Conservation (phyloP, 805 yeast genomes). For the Lachancea meyersii region DNA sequence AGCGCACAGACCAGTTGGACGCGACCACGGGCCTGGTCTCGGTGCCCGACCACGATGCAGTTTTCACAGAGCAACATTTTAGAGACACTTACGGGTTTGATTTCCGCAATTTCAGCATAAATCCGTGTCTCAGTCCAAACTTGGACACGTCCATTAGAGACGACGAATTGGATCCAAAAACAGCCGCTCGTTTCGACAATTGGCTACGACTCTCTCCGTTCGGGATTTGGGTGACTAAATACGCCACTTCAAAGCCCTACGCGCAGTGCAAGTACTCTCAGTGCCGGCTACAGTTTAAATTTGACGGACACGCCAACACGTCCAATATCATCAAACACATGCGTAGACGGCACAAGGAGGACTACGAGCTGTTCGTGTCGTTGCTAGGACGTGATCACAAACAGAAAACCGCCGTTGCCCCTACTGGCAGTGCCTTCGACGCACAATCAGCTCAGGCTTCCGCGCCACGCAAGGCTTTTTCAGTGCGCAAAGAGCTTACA, state of each 20-base stretch:
- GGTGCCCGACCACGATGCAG: constrained; percentile 1
- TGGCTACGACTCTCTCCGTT: constrained; percentile 15
- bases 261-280: constrained; percentile 13
- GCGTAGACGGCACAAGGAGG: constrained; percentile 11
- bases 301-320: constrained; percentile 13
- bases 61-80: constrained; percentile 4
- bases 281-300: constrained; percentile 11
- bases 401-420: constrained; percentile 2
- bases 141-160: constrained; percentile 6
- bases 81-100: constrained; percentile 10
- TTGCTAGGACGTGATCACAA: constrained; percentile 8
- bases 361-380: constrained; percentile 12
- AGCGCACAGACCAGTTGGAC: neutral
- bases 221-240: constrained; percentile 16
- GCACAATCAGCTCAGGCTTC: constrained; percentile 1
- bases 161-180: constrained; percentile 3
- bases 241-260: constrained; percentile 10
- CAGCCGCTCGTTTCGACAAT: constrained; percentile 9
- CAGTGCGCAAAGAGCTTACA: constrained; percentile 10
- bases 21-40: neutral
- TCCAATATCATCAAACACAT: constrained; percentile 14
- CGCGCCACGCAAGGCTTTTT: constrained; percentile 9
- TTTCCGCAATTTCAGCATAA: constrained; percentile 12
- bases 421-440: neutral
- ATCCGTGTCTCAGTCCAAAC: constrained; percentile 12